A percentile compares a stretch with the other conserved stretches of the same genome.
Conservation (phyloP, 2,329 filamentous ascomycete genomes). For the Microsporum ferrugineum region DNA sequence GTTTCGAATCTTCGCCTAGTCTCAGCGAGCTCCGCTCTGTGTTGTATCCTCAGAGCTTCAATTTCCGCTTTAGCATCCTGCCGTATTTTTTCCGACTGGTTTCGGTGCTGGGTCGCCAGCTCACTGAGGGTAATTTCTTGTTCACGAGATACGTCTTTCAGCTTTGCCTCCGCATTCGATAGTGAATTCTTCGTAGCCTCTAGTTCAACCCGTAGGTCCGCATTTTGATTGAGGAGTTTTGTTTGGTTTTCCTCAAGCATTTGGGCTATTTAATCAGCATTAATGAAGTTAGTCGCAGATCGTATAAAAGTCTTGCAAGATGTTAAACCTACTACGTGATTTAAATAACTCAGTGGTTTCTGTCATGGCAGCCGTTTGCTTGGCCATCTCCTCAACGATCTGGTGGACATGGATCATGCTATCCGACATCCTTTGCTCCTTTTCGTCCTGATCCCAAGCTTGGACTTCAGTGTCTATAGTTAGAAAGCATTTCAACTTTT, state of each 20-base stretch:
- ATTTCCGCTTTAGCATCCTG: constrained; percentile 42
- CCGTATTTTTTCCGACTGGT: constrained; percentile 32
- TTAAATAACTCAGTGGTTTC: constrained; percentile 39
- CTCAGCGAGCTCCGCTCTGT: constrained; percentile 57
- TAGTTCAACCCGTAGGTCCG: constrained; percentile 55
- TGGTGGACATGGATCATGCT: constrained; percentile 62
- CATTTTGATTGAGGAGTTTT: constrained; percentile 42
- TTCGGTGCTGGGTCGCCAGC: constrained; percentile 41
- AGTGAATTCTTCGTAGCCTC: constrained; percentile 48
- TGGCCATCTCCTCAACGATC: constrained; percentile 46
- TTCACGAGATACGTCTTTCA: constrained; percentile 43
- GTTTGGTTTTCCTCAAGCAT: constrained; percentile 46
- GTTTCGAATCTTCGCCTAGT: constrained; percentile 51
- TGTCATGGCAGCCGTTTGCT: neutral
- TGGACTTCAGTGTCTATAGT: constrained; percentile 62
- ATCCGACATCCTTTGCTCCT: constrained; percentile 33
- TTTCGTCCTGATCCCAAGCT: constrained; percentile 60
- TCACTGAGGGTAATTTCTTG: constrained; percentile 44
- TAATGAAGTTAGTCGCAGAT: neutral
- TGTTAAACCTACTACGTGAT: constrained; percentile 50
- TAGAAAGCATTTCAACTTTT: constrained; percentile 45
- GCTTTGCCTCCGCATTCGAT: constrained; percentile 36
- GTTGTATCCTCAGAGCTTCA: constrained; percentile 47
- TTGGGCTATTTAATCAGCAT: constrained; percentile 31
- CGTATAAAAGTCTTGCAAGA: neutral